Evolutionary conservation across 2,329 filamentous ascomycete genomes (phyloP), one percentile per base, ranked within the genome.

Genomic region (Cyanodermella asteris): DNA sequence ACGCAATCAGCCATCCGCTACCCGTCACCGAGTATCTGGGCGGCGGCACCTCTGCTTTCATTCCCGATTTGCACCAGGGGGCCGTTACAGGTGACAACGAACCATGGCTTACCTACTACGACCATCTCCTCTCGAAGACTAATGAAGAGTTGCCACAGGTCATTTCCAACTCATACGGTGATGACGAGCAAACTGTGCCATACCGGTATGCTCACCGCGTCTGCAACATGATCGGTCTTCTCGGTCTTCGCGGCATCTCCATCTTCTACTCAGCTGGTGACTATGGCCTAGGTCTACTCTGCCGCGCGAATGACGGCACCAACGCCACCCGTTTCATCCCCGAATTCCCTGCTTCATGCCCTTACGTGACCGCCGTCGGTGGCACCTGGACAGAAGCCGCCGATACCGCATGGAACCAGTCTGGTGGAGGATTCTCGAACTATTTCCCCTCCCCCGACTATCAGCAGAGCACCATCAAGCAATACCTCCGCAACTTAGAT

Each of bases 161-260:
- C 11, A 54, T 78, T 20, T 61, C 59, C 20, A 72, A 68, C n/a
- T 76, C 70, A 0, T 78, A 77, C 38, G 70, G 68, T 14, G 69
- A 74, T 35, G 56, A 69, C 23, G 72, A 78, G 43, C 62, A 57
- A 40, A 59, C 56, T 4, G 51, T 76, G 0, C 67, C 69, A 0
- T 45, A 47, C 13, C 47, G 53, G 3, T 75, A 75, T 39, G 60
- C 65, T 6, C 52, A 61, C 36, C 54, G 61, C 28, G 59, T 65
- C 12, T 75, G 74, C 45, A 56, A 56, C 16, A 50, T 66, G 20
- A 67, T 72, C 31, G 65, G 61, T 5, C 64, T 71, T 31, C 58
- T 78, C 5, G 68, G 67, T 13, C 56, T 63, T 2, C 62, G 72
- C 7, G 72, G 72, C 16, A 61, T 75, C 12, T 64, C 67, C 0